Base-by-base conservation (phyloP, 768 basidiomycete species). In the Psilocybe cubensis region DNA sequence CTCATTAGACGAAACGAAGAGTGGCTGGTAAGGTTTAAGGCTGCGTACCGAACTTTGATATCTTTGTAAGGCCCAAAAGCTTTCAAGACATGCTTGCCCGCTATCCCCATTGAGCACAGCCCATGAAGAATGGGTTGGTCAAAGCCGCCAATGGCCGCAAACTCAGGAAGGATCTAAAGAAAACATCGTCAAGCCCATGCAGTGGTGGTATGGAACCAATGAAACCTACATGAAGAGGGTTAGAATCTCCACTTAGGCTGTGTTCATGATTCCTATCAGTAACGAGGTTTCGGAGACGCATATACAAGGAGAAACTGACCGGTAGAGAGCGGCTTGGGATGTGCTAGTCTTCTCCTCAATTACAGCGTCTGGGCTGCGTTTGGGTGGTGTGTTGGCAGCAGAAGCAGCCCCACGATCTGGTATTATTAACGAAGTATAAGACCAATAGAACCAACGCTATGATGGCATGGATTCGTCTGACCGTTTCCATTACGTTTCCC, bases 61-160 rank as follows among this genome's bases (percentile, higher is more conserved):
- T 98, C 94, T 65, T 85, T 85, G 76, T 82, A 96, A 14, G 83
- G 71, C 11, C 97, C 97, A 67, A 85, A 99, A 3, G 86, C 78
- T 74, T 96, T 91, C 61, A 92, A 70, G 31, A 99, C 87, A 67
- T 98, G 94, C 74, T 98, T 98, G 4, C 88, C 93, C 3, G 95
- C 84, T 55, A 97, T 87, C 18, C 96, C 97, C 85, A 98, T 91
- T 27, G 79, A 90, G 76, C 95, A 97, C 11, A 98, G 83, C 20
- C 95, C 91, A 64, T 92, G 91, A 17, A 93, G 76, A 60, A 93
- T 95, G 0, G 96, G 96, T 70, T 86, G 86, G 63, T 94, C 88
- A 70, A 96, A 98, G 0, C 95, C 95, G n/a, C 94, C 96, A 48
- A 96, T 89, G 10, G 90, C 89, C 10, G 97, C 94, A 67, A 97